Conservation (phyloP, 495 filamentous ascomycete species). For the Penicillium pancosmium region DNA sequence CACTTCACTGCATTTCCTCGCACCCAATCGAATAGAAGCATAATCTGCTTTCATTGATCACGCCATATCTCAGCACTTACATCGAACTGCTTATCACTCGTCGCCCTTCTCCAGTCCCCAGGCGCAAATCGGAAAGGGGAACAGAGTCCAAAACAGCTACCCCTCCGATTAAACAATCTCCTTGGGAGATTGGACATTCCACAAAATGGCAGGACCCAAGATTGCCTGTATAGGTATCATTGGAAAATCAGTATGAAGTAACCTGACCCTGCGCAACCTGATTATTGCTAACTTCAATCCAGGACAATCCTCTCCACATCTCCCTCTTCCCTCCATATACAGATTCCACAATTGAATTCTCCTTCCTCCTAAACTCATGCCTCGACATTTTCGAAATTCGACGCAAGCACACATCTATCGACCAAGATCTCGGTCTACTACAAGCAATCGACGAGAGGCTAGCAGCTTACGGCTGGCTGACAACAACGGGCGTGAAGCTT, state of each 20-base stretch:
- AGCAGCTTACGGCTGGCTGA: conserved; percentile 91
- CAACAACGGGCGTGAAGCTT: conserved; percentile 92
- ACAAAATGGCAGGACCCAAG: conserved; percentile 35
- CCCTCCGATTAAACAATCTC: background rate
- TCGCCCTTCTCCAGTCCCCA: background rate
- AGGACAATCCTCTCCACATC: conserved; percentile 97
- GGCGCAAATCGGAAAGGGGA: background rate
- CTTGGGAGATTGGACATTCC: background rate
- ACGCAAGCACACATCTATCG: conserved; percentile 64
- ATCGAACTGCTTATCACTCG: background rate
- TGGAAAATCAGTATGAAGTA: conserved; percentile 73
- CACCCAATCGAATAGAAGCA: background rate
- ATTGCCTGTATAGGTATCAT: conserved; percentile 94
- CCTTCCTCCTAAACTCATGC: conserved; percentile 84
- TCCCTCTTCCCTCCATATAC: conserved; percentile 78
- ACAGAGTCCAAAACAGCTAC: background rate
- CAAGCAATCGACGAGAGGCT: conserved; percentile 92
- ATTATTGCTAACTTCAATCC: conserved; percentile 10
- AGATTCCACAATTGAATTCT: conserved; percentile 75
- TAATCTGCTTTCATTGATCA: background rate
- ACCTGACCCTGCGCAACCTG: background rate
- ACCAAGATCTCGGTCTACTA: conserved; percentile 85
- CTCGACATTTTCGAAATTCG: conserved; percentile 92
- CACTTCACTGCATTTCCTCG: too few relatives aligned
- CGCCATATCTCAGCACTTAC: background rate